These are phyloP conservation scores for Microdochium paspali DNA, from an alignment of 2,329 filamentous ascomycete genomes.

Conservation along the genomic window DNA sequence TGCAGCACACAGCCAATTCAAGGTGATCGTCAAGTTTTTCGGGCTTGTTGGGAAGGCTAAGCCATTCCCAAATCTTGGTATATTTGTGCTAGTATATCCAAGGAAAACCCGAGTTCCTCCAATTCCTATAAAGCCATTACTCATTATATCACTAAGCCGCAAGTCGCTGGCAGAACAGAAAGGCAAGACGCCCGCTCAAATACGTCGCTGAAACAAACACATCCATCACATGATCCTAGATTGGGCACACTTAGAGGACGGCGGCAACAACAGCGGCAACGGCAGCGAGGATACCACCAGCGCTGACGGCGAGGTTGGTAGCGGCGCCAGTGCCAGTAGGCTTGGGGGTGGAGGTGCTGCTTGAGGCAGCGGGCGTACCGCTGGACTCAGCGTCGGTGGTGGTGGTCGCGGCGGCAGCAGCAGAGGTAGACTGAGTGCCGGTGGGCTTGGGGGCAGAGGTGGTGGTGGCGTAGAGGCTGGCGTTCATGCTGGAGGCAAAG, in stretches of 20 bases:
- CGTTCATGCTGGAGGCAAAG: slow-evolving; percentile 12
- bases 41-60: too few species aligned
- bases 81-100: too few species aligned
- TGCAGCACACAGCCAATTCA: too few species aligned
- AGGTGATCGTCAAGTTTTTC: too few species aligned
- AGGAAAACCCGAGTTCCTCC: too few species aligned
- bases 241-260: slow-evolving; percentile 10
- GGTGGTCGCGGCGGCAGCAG: slow-evolving; percentile 2
- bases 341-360: slow-evolving; percentile 3
- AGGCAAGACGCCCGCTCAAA: neutral
- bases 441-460: slow-evolving; percentile 5
- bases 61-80: too few species aligned
- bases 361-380: slow-evolving; percentile 2
- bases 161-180: too few species aligned
- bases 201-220: too few species aligned
- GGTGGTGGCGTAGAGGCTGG: slow-evolving; percentile 15
- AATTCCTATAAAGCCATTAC: too few species aligned
- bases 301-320: slow-evolving; percentile 4
- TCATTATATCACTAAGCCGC: too few species aligned
- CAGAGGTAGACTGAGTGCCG: slow-evolving; percentile 2
- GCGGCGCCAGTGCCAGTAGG: slow-evolving; percentile 2
- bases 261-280: slow-evolving; percentile 14
- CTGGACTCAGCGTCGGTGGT: slow-evolving; percentile 1
- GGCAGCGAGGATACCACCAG: slow-evolving; percentile 12
- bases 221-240: neutral